Evolutionary conservation across 192 early-diverging fungal genomes (phyloP).

Genomic region (Oehlia diaphana): DNA sequence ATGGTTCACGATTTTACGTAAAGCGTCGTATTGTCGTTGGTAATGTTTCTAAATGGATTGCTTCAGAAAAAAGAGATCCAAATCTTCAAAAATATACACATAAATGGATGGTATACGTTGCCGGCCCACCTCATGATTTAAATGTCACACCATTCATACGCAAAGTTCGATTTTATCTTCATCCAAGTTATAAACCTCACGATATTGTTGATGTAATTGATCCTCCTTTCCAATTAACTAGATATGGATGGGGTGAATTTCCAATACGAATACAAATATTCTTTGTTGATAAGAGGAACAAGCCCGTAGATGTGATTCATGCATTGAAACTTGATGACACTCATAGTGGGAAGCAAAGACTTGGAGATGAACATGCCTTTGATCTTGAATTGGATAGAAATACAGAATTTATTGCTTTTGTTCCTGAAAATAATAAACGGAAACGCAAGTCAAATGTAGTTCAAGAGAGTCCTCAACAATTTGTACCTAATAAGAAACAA

Average conservation of each 20-base stretch:
- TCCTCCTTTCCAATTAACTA: constrained; percentile 80
- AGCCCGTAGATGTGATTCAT: constrained; percentile 83
- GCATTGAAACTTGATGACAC: constrained; percentile 76
- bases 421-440: constrained; percentile 1
- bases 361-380: constrained; percentile 72
- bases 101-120: constrained; percentile 92
- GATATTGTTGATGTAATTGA: constrained; percentile 81
- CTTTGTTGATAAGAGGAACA: constrained; percentile 82
- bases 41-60: constrained; percentile 73
- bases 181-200: constrained; percentile 86
- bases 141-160: constrained; percentile 67
- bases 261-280: constrained; percentile 79
- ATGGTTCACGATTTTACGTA: constrained; percentile 74
- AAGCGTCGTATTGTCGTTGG: constrained; percentile 66
- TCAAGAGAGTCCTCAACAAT: background rate
- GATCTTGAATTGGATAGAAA: constrained; percentile 87
- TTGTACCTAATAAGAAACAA: background rate
- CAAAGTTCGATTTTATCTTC: constrained; percentile 83
- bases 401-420: constrained; percentile 59
- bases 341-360: constrained; percentile 64
- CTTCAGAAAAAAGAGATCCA: constrained; percentile 56
- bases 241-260: constrained; percentile 96
- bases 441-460: background rate
- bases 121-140: constrained; percentile 50
- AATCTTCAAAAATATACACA: constrained; percentile 64